Base-by-base conservation (phyloP, 148 eudicot species). In the Rhododendron molle region DNA sequence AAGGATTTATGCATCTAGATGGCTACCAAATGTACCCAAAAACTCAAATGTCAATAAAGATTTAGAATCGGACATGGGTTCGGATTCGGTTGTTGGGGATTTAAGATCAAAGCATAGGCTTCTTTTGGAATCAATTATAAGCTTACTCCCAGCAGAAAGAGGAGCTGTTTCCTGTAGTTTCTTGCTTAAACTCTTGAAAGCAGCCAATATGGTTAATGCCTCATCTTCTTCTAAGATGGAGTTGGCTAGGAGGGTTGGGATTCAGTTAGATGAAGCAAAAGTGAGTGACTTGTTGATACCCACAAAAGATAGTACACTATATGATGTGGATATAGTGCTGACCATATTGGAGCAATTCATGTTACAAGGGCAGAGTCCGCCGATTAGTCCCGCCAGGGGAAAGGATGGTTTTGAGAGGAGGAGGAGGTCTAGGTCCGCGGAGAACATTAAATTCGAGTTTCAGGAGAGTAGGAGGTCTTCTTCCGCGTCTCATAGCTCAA, bases 401-500 rank as follows among this genome's bases (percentile, higher is more conserved):
- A 94, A 89, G 79, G 92, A 90, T 16, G 88, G 90, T 77, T 88
- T 88, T 13, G 92, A 93, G 38, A 91, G 96, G 89, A 88, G 92
- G 38, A 86, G 92, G 44, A 87, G 95, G 90, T 94, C 97, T 0
- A 85, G 94, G n/a, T 93, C 97, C 20, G 96, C 98, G 21, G 95
- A 94, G 81, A 91, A 91, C 74, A 87, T 89, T 44, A 92, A 93
- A 84, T 78, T 88, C 15, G 90, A 86, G 88, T 96, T 96, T 50
- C 95, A 90, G 82, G 97, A 95, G 83, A 91, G 95, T 32, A 88
- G 98, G 78, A 90, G 98, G 79, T 93, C 97, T 43, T 95, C 98
- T 40, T 95, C 94, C 0, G 98, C 97, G 1, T 92, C 97, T 67
- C 98, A 96, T 81, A 87, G 95, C 81, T 88, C 93, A 2, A 94